phyloP scores from a whole-genome alignment of 257 asterid species.

The Rhazya stricta region DNA sequence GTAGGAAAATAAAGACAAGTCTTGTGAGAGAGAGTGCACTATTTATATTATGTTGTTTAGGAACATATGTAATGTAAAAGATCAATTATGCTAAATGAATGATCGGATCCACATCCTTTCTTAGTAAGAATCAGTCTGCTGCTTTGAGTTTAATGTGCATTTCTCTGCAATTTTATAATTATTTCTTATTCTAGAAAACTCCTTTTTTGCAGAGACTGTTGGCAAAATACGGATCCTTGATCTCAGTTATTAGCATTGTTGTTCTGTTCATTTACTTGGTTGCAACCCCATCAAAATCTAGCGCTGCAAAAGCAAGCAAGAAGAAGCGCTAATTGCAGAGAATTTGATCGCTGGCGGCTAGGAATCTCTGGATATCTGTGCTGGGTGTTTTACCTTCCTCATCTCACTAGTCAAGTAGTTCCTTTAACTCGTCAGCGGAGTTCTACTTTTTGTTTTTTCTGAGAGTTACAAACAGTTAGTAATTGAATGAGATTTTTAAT shows the following conservation, averaged over 20 bases:
- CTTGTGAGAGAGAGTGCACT: background rate
- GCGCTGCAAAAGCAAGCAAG: constrained; percentile 66
- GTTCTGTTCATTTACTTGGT: constrained; percentile 49
- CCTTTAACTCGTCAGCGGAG: background rate
- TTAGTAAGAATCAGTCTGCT: background rate
- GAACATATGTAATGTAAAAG: background rate
- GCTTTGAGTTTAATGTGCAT: background rate
- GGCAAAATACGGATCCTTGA: constrained; percentile 83
- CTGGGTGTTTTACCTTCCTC: background rate
- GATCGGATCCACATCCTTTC: background rate
- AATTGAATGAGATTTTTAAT: background rate
- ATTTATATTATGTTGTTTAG: background rate
- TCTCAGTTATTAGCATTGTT: constrained; percentile 66
- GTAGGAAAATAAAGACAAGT: background rate
- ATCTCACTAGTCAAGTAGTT: background rate
- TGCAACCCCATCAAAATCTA: constrained; percentile 68
- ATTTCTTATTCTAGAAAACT: background rate
- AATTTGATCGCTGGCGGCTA: background rate
- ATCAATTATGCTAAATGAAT: background rate
- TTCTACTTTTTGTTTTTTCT: background rate
- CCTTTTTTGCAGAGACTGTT: constrained; percentile 56
- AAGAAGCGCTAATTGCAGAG: constrained; percentile 45
- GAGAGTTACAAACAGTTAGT: background rate
- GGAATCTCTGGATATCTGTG: background rate
- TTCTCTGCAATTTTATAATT: background rate